These are phyloP conservation scores for Chloranthus sessilifolius DNA, from an alignment of 164 flowering plant genomes.

Conservation along the genomic window DNA sequence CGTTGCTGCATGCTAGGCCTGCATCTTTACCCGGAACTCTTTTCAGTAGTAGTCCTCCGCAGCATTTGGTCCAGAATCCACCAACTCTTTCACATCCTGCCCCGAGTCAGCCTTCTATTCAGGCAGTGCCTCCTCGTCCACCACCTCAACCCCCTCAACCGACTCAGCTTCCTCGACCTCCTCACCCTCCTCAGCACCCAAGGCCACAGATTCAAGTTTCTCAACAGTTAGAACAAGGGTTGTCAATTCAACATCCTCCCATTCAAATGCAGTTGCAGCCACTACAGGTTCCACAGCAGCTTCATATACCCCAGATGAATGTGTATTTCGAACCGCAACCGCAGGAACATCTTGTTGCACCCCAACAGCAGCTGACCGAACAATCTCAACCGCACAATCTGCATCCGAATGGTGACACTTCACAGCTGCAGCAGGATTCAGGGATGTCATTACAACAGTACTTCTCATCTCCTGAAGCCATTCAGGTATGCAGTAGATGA, in stretches of 20 bases:
- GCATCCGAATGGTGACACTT: constrained; percentile 35
- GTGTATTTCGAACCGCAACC: constrained; percentile 56
- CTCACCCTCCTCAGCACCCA: constrained; percentile 69
- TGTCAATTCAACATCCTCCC: constrained; percentile 45
- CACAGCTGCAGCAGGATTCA: constrained; percentile 59
- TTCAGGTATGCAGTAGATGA: constrained; percentile 54
- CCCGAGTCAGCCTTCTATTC: constrained; percentile 36
- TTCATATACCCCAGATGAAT: constrained; percentile 51
- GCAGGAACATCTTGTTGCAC: constrained; percentile 37
- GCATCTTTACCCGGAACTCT: constrained; percentile 37
- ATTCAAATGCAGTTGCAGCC: constrained; percentile 52
- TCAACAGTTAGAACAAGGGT: constrained; percentile 51
- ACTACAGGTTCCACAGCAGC: constrained; percentile 60
- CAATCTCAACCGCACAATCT: constrained; percentile 32
- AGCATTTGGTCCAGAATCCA: constrained; percentile 47
- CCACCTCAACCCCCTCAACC: constrained; percentile 88
- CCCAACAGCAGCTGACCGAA: constrained; percentile 42
- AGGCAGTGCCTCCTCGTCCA: constrained; percentile 43
- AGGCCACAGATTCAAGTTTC: constrained; percentile 64
- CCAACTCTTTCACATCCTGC: constrained; percentile 36
- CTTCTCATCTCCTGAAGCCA: constrained; percentile 87
- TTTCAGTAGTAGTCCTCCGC: constrained; percentile 40
- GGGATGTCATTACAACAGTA: constrained; percentile 66
- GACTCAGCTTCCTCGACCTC: constrained; percentile 76
- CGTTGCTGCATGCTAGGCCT: constrained; percentile 46